Conservation (phyloP, 345 rosid genomes). For the Nasturtium officinale region DNA sequence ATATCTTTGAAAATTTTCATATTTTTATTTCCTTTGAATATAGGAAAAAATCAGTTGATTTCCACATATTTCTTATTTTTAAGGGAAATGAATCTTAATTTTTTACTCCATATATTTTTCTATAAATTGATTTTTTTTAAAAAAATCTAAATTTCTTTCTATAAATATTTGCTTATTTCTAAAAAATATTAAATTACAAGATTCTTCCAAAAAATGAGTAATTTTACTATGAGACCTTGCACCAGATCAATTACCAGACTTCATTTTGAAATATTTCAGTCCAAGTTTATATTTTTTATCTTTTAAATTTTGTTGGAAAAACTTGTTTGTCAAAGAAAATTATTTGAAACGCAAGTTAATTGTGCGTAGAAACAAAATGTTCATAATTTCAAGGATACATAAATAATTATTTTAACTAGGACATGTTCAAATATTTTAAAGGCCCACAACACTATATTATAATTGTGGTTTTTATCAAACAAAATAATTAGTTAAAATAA, state of each 20-base stretch:
- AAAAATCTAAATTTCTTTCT: neutral
- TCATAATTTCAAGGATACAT: too few species aligned
- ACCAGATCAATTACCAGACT: constrained; percentile 41
- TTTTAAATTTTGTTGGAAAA: too few species aligned
- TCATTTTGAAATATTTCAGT: too few species aligned
- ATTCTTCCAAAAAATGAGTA: neutral
- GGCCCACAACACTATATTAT: too few species aligned
- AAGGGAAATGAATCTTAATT: neutral
- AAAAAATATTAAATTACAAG: neutral
- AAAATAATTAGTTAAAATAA: too few species aligned
- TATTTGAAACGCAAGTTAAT: neutral
- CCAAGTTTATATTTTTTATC: too few species aligned
- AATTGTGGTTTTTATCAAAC: too few species aligned
- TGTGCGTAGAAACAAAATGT: neutral
- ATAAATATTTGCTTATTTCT: neutral
- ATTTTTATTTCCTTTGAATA: neutral
- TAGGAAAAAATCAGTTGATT: neutral
- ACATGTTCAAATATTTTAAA: too few species aligned
- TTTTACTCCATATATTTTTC: neutral
- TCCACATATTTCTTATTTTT: neutral
- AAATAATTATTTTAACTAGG: too few species aligned
- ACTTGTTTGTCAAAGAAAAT: too few species aligned
- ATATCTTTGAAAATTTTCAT: neutral
- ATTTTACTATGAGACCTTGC: constrained; percentile 45
- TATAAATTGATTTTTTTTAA: too few species aligned